Conservation (phyloP, 768 basidiomycete genomes). For the Kwoniella dendrophila region DNA sequence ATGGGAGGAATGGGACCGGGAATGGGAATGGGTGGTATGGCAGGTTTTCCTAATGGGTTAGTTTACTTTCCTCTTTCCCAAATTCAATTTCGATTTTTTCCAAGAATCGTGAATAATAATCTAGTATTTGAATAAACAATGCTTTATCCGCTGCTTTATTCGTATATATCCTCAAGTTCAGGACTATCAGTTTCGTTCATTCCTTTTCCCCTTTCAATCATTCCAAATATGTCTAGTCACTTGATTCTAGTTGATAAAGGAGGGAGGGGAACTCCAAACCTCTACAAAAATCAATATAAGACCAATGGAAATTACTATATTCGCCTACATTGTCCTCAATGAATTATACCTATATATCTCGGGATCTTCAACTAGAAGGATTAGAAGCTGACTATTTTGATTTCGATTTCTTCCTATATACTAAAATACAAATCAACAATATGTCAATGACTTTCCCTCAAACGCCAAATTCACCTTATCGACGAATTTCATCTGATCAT, state of each 20-base stretch:
- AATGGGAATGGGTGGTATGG: conserved; percentile 18
- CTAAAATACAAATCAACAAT: background rate
- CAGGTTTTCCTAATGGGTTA: conserved; percentile 20
- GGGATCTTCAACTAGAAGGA: background rate
- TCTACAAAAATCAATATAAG: too few species aligned
- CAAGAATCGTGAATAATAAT: too few species aligned
- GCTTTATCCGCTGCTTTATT: too few species aligned
- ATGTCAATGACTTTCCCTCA: conserved; percentile 9
- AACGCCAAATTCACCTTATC: background rate
- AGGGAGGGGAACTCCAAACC: too few species aligned
- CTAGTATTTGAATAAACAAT: too few species aligned
- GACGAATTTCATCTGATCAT: conserved; percentile 5
- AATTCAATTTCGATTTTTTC: background rate
- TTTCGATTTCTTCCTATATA: background rate
- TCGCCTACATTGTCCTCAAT: background rate
- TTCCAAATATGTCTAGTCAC: background rate
- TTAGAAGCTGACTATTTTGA: background rate
- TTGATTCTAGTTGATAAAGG: conserved; percentile 6
- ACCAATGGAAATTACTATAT: too few species aligned
- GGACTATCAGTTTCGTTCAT: conserved; percentile 4
- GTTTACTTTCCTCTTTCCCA: conserved; percentile 1
- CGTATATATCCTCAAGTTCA: too few species aligned
- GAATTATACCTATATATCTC: too few species aligned
- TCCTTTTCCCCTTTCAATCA: conserved; percentile 6
- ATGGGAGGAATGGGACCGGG: conserved; percentile 22